These are phyloP conservation scores for Cutaneotrichosporon dermatis DNA, from an alignment of 1,284 basidiomycete species.

Conservation along the genomic window DNA sequence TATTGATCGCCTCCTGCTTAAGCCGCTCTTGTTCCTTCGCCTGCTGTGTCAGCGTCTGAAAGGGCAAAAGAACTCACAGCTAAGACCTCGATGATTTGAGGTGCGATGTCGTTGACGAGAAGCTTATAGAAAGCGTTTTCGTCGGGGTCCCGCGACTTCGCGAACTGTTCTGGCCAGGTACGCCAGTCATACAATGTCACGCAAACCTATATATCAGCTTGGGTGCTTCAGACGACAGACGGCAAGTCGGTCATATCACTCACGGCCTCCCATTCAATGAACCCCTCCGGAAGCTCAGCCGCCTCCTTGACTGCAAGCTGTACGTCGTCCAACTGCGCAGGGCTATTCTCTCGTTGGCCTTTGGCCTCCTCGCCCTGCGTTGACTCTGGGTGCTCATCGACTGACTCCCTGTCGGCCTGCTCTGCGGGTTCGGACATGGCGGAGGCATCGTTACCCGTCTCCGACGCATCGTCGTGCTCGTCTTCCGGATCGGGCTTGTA, in stretches of 20 bases:
- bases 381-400: conserved; percentile 10
- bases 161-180: conserved; percentile 51
- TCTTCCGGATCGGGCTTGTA: background rate
- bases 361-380: conserved; percentile 19
- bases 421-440: background rate
- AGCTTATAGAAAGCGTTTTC: conserved; percentile 52
- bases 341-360: background rate
- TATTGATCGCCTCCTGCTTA: conserved; percentile 50
- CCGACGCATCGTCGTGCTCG: background rate
- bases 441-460: background rate
- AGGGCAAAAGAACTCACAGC: conserved; percentile 30
- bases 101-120: conserved; percentile 49
- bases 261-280: conserved; percentile 52
- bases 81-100: conserved; percentile 49
- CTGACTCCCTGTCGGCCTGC: conserved; percentile 5
- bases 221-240: no score
- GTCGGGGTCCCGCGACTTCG: conserved; percentile 51
- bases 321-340: conserved; percentile 31
- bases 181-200: conserved; percentile 53
- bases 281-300: conserved; percentile 36
- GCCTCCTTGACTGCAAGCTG: conserved; percentile 40
- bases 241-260: conserved; percentile 16
- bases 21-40: conserved; percentile 46
- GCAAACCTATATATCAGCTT: conserved; percentile 45
- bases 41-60: conserved; percentile 11